Conservation (phyloP, 148 eudicot genomes). For the Rheum nobile region DNA sequence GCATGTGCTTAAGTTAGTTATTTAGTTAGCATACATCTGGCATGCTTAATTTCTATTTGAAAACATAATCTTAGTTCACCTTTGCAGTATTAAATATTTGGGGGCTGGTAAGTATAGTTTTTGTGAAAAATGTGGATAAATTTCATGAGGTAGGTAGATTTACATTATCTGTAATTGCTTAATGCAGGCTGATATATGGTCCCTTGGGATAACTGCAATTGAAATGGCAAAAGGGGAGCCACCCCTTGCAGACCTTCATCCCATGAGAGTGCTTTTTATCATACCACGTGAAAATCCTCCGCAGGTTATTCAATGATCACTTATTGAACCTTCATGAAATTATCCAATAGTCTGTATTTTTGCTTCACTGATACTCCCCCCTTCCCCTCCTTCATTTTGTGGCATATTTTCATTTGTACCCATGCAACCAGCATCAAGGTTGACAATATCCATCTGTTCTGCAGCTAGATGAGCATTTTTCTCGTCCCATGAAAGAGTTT, state of each 20-base stretch:
- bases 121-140: neutral
- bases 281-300: constrained; percentile 99
- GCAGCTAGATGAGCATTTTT: constrained; percentile 96
- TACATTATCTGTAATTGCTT: neutral
- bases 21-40: neutral
- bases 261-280: constrained; percentile 98
- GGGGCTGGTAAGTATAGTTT: neutral
- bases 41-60: neutral
- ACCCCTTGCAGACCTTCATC: constrained; percentile 94
- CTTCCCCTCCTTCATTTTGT: neutral
- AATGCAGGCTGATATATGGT: constrained; percentile 96
- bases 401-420: neutral
- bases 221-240: constrained; percentile 99
- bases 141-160: neutral
- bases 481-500: constrained; percentile 93
- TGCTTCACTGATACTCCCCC: constrained; percentile 1
- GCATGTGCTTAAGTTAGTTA: constrained; percentile 18
- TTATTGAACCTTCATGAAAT: neutral
- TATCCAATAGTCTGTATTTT: neutral
- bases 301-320: constrained; percentile 40
- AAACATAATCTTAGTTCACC: neutral
- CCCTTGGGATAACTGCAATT: constrained; percentile 89
- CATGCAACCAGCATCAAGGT: neutral
- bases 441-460: constrained; percentile 2
- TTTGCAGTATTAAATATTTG: neutral